Conservation (phyloP, 2,329 filamentous ascomycete species). For the Mycosphaerella sp. region DNA sequence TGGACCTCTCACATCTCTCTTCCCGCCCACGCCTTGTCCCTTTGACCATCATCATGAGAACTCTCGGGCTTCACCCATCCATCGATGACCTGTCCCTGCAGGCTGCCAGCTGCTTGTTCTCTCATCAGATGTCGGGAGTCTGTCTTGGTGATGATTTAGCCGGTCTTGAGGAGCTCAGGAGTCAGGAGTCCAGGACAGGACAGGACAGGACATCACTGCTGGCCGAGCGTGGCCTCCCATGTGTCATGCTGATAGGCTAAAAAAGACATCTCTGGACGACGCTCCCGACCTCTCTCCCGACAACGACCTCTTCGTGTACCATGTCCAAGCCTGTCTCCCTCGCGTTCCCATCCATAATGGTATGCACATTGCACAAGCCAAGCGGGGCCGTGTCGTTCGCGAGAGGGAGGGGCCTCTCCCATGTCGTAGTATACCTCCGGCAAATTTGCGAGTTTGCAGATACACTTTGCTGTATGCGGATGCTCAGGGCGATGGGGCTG, state of each 20-base stretch:
- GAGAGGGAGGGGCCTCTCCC: constrained; percentile 1
- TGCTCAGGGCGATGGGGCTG: constrained; percentile 1
- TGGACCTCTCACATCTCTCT: background rate
- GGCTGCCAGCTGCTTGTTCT: background rate
- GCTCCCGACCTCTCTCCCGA: constrained; percentile 6
- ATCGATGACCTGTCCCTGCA: constrained; percentile 8
- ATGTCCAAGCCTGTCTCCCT: constrained; percentile 5
- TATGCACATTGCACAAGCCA: background rate
- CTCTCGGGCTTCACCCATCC: background rate
- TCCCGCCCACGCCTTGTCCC: background rate
- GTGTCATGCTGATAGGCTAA: constrained; percentile 15
- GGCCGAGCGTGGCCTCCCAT: constrained; percentile 10
- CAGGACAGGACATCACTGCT: constrained; percentile 1
- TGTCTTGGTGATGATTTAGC: constrained; percentile 9
- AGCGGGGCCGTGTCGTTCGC: constrained; percentile 11
- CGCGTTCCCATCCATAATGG: background rate
- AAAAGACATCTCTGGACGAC: constrained; percentile 5
- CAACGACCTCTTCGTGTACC: constrained; percentile 4
- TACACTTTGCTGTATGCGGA: constrained; percentile 2
- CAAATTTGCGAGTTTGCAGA: constrained; percentile 8
- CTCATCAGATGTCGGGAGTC: background rate
- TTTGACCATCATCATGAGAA: background rate
- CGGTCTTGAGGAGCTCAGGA: background rate
- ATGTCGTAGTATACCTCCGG: constrained; percentile 4
- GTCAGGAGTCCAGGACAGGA: no score